Base-by-base conservation (phyloP, 805 yeast species). In the Candida xyloterini region DNA sequence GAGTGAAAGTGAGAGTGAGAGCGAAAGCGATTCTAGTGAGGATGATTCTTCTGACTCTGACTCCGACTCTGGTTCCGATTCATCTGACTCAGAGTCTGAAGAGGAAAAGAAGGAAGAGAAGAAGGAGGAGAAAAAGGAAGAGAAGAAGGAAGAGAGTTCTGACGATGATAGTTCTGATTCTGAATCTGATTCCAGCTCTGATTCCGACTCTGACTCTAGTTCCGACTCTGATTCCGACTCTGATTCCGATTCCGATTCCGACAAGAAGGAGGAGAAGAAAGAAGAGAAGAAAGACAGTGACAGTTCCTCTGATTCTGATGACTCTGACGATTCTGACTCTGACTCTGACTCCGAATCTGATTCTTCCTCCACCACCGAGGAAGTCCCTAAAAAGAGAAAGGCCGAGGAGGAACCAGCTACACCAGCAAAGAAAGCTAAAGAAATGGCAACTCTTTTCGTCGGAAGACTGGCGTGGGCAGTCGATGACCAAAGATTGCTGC, bases 391-490 rank as follows among this genome's bases (percentile, higher is more conserved):
- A 43, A 70, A 69, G 55, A 74, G 70, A 41, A 73, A 66, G 45
- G 65, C 62, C 30, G 71, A 66, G 40, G 65, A 60, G 14, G 63
- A 59, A 41, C 62, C 67, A 44, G 68, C 68, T 46, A 59, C 71
- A 27, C 66, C 67, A 10, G 25, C 25, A 38, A 84, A 82, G 73
- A 79, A 77, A 64, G 58, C 66, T 37, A 67, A 62, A 48, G 95
- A 83, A 67, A 83, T 89, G 55, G 85, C 91, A 44, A 91, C 98
- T 46, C 66, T 93, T 51, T 93, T 93, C 59, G 98, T 90, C 51
- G 99, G 99, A 59, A 83, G 98, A 73, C 78, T 93, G 59, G 89
- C 98, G 15, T 93, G 98, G 98, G 84, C 81, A 67, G 78, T 93
- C 59, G 99, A 93, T 60, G 97, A 90, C 63, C 95, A 82, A 45